phyloP scores from a whole-genome alignment of 1,284 basidiomycete genomes.

The Ustilago cynodontis region DNA sequence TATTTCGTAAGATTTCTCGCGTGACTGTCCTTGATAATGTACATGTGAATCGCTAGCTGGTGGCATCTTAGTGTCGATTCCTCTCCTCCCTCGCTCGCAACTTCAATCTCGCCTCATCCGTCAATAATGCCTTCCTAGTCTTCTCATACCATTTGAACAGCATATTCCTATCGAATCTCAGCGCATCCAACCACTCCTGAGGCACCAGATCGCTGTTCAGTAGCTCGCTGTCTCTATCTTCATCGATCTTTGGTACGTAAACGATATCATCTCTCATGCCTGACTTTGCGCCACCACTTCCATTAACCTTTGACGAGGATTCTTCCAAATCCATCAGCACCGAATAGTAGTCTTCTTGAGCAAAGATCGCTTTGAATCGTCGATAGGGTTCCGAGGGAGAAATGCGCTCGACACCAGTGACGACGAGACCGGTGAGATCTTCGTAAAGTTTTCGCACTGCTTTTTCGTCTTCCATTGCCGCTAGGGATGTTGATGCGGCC shows the following conservation, averaged over 20 bases:
- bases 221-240: conserved; percentile 48
- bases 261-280: conserved; percentile 59
- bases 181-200: conserved; percentile 38
- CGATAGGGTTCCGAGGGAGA: conserved; percentile 22
- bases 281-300: background rate
- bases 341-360: conserved; percentile 61
- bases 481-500: conserved; percentile 19
- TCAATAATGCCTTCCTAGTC: conserved; percentile 35
- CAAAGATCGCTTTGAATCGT: conserved; percentile 61
- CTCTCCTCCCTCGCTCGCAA: conserved; percentile 30
- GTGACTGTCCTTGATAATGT: background rate
- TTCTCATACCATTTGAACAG: conserved; percentile 55
- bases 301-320: conserved; percentile 20
- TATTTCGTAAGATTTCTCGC: background rate
- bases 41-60: background rate
- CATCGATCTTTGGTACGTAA: conserved; percentile 64
- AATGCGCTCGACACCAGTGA: conserved; percentile 54
- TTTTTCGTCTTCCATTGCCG: conserved; percentile 52
- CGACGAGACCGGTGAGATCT: conserved; percentile 65
- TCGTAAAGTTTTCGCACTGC: conserved; percentile 67
- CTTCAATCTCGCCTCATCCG: conserved; percentile 33
- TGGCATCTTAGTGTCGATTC: conserved; percentile 2
- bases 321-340: conserved; percentile 65
- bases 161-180: conserved; percentile 43
- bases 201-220: conserved; percentile 33